phyloP scores from a whole-genome alignment of 208 protist genomes.

The Acanthamoeba healyi region DNA sequence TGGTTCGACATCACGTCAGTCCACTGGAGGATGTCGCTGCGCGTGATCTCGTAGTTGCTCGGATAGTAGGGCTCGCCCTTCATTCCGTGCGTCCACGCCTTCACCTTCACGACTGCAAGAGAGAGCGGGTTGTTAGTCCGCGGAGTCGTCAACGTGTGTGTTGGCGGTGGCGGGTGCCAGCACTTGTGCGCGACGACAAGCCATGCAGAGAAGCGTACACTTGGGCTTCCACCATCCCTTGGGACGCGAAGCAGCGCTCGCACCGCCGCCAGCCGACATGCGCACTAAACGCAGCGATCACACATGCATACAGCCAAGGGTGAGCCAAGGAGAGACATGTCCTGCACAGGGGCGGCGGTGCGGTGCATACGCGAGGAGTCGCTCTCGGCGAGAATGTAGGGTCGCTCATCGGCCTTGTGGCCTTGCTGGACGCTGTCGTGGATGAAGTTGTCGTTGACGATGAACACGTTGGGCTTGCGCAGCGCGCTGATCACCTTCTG shows the following conservation, averaged over 20 bases:
- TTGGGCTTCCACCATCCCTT: constrained; percentile 67
- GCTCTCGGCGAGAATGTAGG: constrained; percentile 1
- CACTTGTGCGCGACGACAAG: too few relatives aligned
- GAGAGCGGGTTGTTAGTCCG: background rate
- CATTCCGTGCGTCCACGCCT: constrained; percentile 4
- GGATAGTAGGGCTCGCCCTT: constrained; percentile 59
- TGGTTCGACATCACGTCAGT: constrained; percentile 56
- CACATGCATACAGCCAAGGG: too few relatives aligned
- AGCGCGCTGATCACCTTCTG: constrained; percentile 50
- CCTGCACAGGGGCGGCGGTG: background rate
- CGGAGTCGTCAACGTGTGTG: background rate
- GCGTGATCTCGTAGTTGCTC: background rate
- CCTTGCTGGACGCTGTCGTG: constrained; percentile 7
- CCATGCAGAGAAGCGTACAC: background rate
- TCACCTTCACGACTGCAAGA: background rate
- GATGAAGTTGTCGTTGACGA: constrained; percentile 55
- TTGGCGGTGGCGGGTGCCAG: too few relatives aligned
- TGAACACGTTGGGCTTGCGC: background rate
- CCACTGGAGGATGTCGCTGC: constrained; percentile 36
- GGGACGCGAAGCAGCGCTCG: background rate
- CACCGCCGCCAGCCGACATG: background rate
- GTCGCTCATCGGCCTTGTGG: background rate
- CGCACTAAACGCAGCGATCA: background rate
- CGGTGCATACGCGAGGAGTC: background rate
- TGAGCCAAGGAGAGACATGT: background rate